Base-by-base conservation (phyloP, 176 grass and related monocot genomes). In the Ensete ventricosum region DNA sequence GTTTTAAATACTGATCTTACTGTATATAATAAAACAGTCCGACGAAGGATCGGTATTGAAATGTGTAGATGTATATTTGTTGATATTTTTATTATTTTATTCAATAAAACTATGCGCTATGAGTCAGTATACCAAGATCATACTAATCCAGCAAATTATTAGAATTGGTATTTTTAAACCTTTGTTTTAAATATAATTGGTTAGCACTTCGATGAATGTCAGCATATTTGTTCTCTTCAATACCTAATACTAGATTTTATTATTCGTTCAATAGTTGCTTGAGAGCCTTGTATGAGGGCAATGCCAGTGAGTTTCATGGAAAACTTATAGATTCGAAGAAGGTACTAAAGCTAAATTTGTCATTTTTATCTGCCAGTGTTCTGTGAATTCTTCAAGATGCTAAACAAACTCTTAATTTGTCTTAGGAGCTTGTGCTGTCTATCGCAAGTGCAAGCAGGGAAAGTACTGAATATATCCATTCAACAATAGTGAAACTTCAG, bases 401-500 rank as follows among this genome's bases (percentile, higher is more conserved):
- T 81, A 72, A 54, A 50, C 50, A 73, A 53, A 73, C 0, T 6
- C 7, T 73, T 54, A 4, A 54, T 54, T 54, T 55, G 29, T 34
- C 29, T 34, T 81, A 96, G 92, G 87, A 92, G 85, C 77, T 96
- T 81, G 81, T 96, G 58, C 76, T 89, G 73, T 86, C 79, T 78
- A 85, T 90, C 53, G 84, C 93, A 79, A 90, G 85, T 86, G 79
- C 93, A 84, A 96, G 93, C 83, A 92, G 89, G 82, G 93, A 96
- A 77, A 88, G 89, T 85, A 96, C 87, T 20, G 89, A 88, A 86
- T 88, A 85, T 79, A 96, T 96, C 54, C 89, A 96, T 82, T 90
- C 89, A 71, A 82, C 85, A 64, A 85, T 96, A 79, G 71, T 91
- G 51, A 89, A 89, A 81, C 79, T 96, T 80, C 93, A 96, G 83